Base-by-base conservation (phyloP, 1,284 basidiomycete genomes). In the Pholiota adiposa region DNA sequence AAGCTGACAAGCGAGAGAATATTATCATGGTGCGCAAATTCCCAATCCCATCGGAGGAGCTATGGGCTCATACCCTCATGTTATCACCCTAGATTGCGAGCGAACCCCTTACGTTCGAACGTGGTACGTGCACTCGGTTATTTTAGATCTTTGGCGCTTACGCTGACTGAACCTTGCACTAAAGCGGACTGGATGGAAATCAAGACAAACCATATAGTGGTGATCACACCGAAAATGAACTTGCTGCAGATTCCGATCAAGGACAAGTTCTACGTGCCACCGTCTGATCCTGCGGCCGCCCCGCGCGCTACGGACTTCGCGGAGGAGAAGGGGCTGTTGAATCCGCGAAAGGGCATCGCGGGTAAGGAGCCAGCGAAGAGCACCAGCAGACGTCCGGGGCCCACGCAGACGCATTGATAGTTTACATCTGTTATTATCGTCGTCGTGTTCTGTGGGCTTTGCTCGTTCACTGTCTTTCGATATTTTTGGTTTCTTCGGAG, bases 171-270 rank as follows among this genome's bases (percentile, higher is more conserved):
- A 31, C 41, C n/a, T n/a, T n/a, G n/a, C n/a, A 11, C 27, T 60
- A 38, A 64, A 92, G 93, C 93, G 49, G 93, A 95, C 72, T 95
- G 93, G 93, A 96, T 97, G 93, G 95, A 97, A 75, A 95, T 98
- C 69, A 90, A 89, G 72, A 96, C 95, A 9, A 97, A 98, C 73
- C 92, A 93, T 65, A 91, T 97, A 87, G 88, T 94, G 23, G 83
- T 97, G 64, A 91, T 96, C 63, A 96, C 94, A 0, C 89, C 92
- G 36, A 94, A 93, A 80, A 93, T 95, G 93, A 98, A 98, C 71
- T 78, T 98, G 27, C 80, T 98, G 21, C 94, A 97, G 73, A 92
- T 96, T 66, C 96, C 97, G 1, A 97, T 98, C 70, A 79, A 93
- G 43, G 97, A 98, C 79, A 88, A 94, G 72, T 97, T 88, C 76